Evolutionary conservation across 345 rosid species (phyloP).

Genomic region (Euphorbia lathyris): DNA sequence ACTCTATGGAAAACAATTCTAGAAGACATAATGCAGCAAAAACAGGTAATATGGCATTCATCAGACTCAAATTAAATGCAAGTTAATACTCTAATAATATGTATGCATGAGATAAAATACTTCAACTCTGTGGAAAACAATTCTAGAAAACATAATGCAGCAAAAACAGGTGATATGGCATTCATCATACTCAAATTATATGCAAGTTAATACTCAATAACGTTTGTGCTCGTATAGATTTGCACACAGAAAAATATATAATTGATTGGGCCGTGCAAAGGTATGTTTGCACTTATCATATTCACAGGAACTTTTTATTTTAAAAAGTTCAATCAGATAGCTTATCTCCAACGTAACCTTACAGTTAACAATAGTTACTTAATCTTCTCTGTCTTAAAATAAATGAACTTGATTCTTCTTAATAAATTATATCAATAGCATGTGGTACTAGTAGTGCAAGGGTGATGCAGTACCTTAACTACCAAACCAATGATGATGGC

Average conservation of each 20-base stretch:
- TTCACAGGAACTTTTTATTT: not conserved
- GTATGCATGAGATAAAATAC: no score
- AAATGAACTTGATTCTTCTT: not conserved
- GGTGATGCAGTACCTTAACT: not conserved
- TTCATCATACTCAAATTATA: no score
- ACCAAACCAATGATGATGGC: not conserved
- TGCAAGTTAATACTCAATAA: no score
- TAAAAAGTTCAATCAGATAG: not conserved
- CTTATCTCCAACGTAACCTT: not conserved
- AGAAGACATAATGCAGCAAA: no score
- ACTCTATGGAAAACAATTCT: no score
- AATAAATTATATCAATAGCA: not conserved
- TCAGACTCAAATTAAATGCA: no score
- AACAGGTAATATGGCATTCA: no score
- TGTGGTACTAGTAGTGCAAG: not conserved
- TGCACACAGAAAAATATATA: not conserved
- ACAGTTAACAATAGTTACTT: not conserved
- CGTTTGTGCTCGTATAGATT: not conserved
- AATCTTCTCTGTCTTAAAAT: not conserved
- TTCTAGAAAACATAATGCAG: no score
- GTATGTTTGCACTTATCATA: not conserved
- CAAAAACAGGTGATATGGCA: no score
- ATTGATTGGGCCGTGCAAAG: not conserved
- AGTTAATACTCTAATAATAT: no score
- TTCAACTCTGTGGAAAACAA: no score